Percentiles rank a stretch among this genome's conserved stretches.
Conservation (phyloP, 129 eudicot genomes). For the Tagetes erecta region DNA sequence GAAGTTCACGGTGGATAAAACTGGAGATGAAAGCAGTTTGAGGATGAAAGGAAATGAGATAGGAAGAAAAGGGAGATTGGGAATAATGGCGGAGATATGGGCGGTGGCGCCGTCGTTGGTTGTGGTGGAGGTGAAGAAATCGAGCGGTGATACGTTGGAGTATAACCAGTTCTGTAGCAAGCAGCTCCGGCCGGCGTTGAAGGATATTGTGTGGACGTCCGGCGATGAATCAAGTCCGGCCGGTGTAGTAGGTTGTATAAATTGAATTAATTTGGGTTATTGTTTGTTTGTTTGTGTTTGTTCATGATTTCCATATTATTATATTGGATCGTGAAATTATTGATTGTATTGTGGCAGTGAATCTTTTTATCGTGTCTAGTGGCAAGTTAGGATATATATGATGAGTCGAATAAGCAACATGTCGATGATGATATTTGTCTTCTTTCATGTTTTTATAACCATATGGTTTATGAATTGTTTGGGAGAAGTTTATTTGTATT, state of each 20-base stretch:
- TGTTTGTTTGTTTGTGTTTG: neutral
- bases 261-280: neutral
- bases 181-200: conserved; percentile 85
- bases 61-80: conserved; percentile 84
- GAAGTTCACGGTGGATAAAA: conserved; percentile 56
- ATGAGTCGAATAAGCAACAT: neutral
- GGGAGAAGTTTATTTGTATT: too few relatives aligned
- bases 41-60: conserved; percentile 58
- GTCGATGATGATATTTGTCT: neutral
- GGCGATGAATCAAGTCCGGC: conserved; percentile 21
- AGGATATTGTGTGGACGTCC: conserved; percentile 58
- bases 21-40: conserved; percentile 51
- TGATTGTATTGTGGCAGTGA: neutral
- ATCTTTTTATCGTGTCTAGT: conserved; percentile 13
- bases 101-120: conserved; percentile 68
- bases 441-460: neutral
- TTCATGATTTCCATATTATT: conserved; percentile 35
- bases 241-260: neutral
- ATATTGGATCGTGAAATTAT: conserved; percentile 31
- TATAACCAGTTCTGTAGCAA: conserved; percentile 76
- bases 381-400: conserved; percentile 9
- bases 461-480: too few relatives aligned
- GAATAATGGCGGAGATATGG: conserved; percentile 61
- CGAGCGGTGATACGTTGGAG: conserved; percentile 82
- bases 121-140: conserved; percentile 83